These are phyloP conservation scores for Coccomyxa sp. DNA, from an alignment of 139 green algal species.

Conservation along the genomic window DNA sequence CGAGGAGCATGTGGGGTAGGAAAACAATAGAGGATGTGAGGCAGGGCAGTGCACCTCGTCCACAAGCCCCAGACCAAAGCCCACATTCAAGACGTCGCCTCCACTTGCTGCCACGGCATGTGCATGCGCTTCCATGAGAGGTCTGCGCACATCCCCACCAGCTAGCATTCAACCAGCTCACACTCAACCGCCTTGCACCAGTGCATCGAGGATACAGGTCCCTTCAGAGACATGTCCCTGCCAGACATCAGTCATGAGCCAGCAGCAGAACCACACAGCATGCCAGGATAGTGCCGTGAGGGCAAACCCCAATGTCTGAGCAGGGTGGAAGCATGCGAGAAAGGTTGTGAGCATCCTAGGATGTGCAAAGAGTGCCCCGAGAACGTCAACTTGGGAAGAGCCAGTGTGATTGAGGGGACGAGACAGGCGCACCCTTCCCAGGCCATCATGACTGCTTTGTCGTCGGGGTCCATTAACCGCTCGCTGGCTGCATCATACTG, in stretches of 20 bases:
- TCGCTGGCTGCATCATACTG: slow-evolving; percentile 27
- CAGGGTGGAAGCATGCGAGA: no score
- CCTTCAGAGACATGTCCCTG: no score
- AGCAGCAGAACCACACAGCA: neutral
- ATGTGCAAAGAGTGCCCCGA: no score
- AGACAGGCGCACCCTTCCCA: slow-evolving; percentile 64
- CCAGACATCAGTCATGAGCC: neutral
- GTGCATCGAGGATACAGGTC: no score
- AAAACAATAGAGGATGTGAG: no score
- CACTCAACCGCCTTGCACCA: no score
- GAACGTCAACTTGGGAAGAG: no score
- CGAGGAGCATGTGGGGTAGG: no score
- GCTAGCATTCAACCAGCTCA: neutral
- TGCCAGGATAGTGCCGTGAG: neutral
- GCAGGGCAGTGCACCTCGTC: slow-evolving; percentile 42
- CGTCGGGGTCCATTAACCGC: slow-evolving; percentile 75
- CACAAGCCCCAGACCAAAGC: slow-evolving; percentile 92
- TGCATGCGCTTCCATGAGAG: slow-evolving; percentile 90
- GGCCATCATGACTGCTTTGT: slow-evolving; percentile 95
- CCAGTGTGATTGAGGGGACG: no score
- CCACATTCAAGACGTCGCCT: slow-evolving; percentile 90
- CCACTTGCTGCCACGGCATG: slow-evolving; percentile 30
- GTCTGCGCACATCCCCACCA: slow-evolving; percentile 6
- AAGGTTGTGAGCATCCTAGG: no score
- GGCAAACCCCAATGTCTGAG: neutral